A percentile compares a stretch with the other conserved stretches of the same genome.
These are phyloP conservation scores for Blastomyces emzantsi DNA, from an alignment of 2,329 filamentous ascomycete species.

Conservation along the genomic window DNA sequence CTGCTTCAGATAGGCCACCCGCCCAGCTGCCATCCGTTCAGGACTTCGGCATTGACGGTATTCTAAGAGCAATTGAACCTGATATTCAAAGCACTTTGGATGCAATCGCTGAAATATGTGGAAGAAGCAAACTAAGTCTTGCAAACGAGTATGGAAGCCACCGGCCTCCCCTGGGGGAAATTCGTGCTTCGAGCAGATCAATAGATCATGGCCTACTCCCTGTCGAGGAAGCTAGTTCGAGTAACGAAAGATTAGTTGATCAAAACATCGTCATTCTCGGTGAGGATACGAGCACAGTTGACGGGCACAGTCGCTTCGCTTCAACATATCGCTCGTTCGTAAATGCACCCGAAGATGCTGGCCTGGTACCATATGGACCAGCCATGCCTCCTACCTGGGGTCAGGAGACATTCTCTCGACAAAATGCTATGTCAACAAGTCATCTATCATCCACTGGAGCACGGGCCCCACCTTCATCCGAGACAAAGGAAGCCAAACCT, in stretches of 20 bases:
- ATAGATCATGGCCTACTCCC: slow-evolving; percentile 26
- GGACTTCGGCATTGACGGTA: slow-evolving; percentile 49
- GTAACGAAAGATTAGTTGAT: slow-evolving; percentile 28
- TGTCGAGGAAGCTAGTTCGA: slow-evolving; percentile 37
- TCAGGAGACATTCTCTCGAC: slow-evolving; percentile 11
- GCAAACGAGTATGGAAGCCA: slow-evolving; percentile 56
- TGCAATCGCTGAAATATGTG: slow-evolving; percentile 55
- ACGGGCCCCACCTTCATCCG: slow-evolving; percentile 15
- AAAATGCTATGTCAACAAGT: not conserved
- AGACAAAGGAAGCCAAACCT: slow-evolving; percentile 7
- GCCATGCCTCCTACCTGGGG: slow-evolving; percentile 16
- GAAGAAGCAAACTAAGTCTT: slow-evolving; percentile 51
- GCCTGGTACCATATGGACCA: slow-evolving; percentile 18
- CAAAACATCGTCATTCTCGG: slow-evolving; percentile 32
- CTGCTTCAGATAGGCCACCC: slow-evolving; percentile 20
- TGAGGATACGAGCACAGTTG: slow-evolving; percentile 32
- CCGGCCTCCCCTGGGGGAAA: slow-evolving; percentile 52
- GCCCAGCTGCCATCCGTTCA: slow-evolving; percentile 39
- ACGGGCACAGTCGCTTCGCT: slow-evolving; percentile 29
- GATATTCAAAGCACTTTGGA: slow-evolving; percentile 51
- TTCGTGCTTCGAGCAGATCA: slow-evolving; percentile 31
- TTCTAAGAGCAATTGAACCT: slow-evolving; percentile 48
- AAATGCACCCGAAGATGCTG: slow-evolving; percentile 22
- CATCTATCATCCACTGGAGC: slow-evolving; percentile 8
- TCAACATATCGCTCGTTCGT: slow-evolving; percentile 33